Evolutionary conservation across 208 protist species (phyloP), one percentile per base, ranked within the genome.

Genomic region (Tritrichomonas foetus): DNA sequence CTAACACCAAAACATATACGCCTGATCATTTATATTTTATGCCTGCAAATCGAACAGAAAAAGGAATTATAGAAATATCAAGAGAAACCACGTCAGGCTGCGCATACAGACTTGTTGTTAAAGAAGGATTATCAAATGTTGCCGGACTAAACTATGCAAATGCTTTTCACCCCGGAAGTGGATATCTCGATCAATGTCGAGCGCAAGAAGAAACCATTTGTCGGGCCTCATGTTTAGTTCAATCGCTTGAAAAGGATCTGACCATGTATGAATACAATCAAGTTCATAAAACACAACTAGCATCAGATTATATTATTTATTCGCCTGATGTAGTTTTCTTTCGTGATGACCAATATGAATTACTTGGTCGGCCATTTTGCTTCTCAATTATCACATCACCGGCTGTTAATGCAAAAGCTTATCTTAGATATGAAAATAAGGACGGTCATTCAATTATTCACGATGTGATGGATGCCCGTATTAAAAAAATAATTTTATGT

Each of bases 191-290:
- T 16, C 53, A n/a, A 0, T 41, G 47, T 16, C 39, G 78, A 33
- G 78, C 78, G 8, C 78, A 89, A 89, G 78, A 89, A 89, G 78
- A 89, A 39, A 57, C 78, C 33, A 13, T 89, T 57, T 89, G 78
- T 39, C 0, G 78, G 5, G 53, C 47, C 16, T 89, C 78, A 39
- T 25, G 25, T 39, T 89, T 89, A 89, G 53, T 57, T 57, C 57
- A 50, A 22, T 89, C 78, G 8, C 22, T 89, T 3, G 57, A 57
- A 11, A 41, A 89, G n/a, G 57, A 89, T 57, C 3, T 61, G 0
- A 47, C 53, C 20, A 57, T 89, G 33, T 89, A 89, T 39, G 22
- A 57, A 89, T 89, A 89, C 39, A 5, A 89, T 27, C 33, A 33
- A n/a, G 0, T 39, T 8, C 0, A n/a, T 33, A n/a, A 5, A 0